Conservation (phyloP, 768 basidiomycete species). For the Tulasnella sp. region DNA sequence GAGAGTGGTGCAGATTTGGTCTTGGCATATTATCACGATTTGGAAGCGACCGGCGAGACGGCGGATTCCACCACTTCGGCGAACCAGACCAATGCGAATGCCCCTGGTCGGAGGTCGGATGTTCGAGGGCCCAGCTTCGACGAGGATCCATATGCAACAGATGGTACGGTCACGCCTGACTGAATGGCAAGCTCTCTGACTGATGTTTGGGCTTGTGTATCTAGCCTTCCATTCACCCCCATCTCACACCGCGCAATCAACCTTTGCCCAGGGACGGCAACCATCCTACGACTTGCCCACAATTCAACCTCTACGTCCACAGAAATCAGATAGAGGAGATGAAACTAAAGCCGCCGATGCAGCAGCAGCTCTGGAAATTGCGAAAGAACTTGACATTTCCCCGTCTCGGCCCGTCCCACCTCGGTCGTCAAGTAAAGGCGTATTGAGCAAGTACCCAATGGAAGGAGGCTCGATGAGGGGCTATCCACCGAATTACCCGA, state of each 20-base stretch:
- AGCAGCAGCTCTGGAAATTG: slow-evolving; percentile 34
- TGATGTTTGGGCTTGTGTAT: neutral
- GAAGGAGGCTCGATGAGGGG: slow-evolving; percentile 11
- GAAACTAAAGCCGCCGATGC: slow-evolving; percentile 32
- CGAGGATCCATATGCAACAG: slow-evolving; percentile 31
- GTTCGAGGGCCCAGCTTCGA: slow-evolving; percentile 1
- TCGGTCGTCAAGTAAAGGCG: slow-evolving; percentile 8
- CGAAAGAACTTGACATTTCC: slow-evolving; percentile 29
- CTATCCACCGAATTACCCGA: neutral
- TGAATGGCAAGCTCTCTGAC: neutral
- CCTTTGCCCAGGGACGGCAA: neutral
- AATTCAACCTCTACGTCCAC: slow-evolving; percentile 3
- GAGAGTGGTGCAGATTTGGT: slow-evolving; percentile 24
- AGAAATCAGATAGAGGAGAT: neutral
- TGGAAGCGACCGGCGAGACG: slow-evolving; percentile 2
- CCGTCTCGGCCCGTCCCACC: neutral
- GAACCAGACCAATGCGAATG: neutral
- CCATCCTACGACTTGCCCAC: slow-evolving; percentile 5
- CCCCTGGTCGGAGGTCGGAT: neutral
- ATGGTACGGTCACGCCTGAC: slow-evolving; percentile 6
- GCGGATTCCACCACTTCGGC: neutral
- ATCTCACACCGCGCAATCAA: neutral
- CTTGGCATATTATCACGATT: slow-evolving; percentile 30
- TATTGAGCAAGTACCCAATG: neutral
- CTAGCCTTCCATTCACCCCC: slow-evolving; percentile 10